These are phyloP conservation scores for Pichia sporocuriosa DNA, from an alignment of 805 yeast genomes.

Conservation along the genomic window DNA sequence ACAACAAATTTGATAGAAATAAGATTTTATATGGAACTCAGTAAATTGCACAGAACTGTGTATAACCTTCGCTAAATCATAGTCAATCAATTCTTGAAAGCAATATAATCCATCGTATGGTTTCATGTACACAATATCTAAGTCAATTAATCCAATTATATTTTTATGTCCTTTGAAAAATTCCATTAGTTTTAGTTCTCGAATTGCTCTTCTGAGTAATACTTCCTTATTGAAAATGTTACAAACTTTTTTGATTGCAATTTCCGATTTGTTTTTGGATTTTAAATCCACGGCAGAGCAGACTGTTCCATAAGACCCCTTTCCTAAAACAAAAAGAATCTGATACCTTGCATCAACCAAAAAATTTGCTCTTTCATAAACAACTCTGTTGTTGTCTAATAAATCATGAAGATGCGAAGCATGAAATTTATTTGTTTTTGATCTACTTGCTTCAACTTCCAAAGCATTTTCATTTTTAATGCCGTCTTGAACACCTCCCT, in stretches of 20 bases:
- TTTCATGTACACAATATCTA: slow-evolving; percentile 56
- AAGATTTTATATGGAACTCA: slow-evolving; percentile 74
- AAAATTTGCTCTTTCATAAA: slow-evolving; percentile 51
- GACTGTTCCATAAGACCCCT: slow-evolving; percentile 83
- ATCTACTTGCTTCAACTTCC: not conserved
- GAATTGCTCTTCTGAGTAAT: slow-evolving; percentile 67
- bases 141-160: slow-evolving; percentile 65
- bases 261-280: slow-evolving; percentile 29
- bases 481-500: not conserved
- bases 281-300: slow-evolving; percentile 62
- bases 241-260: slow-evolving; percentile 80
- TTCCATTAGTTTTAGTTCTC: slow-evolving; percentile 77
- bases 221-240: slow-evolving; percentile 62
- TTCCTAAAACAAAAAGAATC: slow-evolving; percentile 56
- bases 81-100: slow-evolving; percentile 78
- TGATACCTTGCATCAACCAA: slow-evolving; percentile 56
- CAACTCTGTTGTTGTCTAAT: slow-evolving; percentile 17
- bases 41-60: slow-evolving; percentile 70
- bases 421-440: not conserved
- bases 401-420: not conserved
- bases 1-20: slow-evolving; percentile 74
- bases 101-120: slow-evolving; percentile 87
- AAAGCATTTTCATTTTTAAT: not conserved
- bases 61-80: slow-evolving; percentile 75
- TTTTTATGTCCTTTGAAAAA: slow-evolving; percentile 83